Conservation (phyloP, 208 protist species). For the Leishmania major region DNA sequence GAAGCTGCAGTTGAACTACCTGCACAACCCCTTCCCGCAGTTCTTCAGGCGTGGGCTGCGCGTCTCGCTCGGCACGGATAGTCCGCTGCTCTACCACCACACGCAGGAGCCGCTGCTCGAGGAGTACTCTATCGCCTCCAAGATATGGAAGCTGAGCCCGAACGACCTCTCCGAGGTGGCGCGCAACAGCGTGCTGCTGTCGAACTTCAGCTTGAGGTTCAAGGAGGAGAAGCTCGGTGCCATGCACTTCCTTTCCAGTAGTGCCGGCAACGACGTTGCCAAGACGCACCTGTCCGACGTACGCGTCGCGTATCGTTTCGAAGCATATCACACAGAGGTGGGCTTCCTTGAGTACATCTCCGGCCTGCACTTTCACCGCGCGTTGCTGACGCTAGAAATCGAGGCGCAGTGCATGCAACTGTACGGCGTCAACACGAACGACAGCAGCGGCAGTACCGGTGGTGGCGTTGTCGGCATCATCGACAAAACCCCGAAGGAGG, state of each 20-base stretch:
- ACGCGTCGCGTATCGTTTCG: constrained; percentile 90
- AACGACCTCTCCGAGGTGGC: constrained; percentile 94
- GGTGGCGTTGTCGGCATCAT: constrained; percentile 44
- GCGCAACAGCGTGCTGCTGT: constrained; percentile 87
- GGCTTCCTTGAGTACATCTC: constrained; percentile 83
- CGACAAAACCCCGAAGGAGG: constrained; percentile 70
- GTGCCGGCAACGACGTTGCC: constrained; percentile 80
- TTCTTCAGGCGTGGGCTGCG: constrained; percentile 96
- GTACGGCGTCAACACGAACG: constrained; percentile 1
- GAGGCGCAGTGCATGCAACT: constrained; percentile 49
- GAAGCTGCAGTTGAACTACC: constrained; percentile 96
- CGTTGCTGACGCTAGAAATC: constrained; percentile 71
- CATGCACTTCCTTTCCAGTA: constrained; percentile 88
- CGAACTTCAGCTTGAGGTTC: constrained; percentile 80
- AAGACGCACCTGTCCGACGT: constrained; percentile 88
- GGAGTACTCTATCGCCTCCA: constrained; percentile 93
- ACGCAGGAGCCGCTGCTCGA: constrained; percentile 94
- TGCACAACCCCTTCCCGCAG: constrained; percentile 95
- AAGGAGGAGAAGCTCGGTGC: constrained; percentile 88
- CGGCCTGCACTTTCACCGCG: constrained; percentile 74
- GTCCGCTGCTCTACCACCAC: constrained; percentile 97
- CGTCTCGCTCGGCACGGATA: constrained; percentile 97
- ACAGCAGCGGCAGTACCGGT: constrained; percentile 6
- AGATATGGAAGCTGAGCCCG: constrained; percentile 91
- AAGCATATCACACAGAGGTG: constrained; percentile 91